Evolutionary conservation across 1,139 yeast species (phyloP).

Genomic region (Candida frijolesensis): DNA sequence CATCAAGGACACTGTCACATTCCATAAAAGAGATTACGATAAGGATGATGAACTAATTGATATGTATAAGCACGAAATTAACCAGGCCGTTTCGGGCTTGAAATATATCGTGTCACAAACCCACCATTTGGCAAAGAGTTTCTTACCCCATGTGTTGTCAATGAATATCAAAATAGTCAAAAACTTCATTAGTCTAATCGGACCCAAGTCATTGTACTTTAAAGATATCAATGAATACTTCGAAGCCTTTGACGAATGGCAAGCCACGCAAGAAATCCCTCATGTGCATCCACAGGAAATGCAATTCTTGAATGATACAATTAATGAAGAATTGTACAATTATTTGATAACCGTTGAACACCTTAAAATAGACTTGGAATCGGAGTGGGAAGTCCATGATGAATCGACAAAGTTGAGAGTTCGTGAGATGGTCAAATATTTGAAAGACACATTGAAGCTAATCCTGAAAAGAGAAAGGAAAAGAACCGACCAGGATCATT

Average conservation of each 20-base stretch:
- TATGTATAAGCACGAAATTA: slow-evolving; percentile 48
- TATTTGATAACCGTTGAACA: slow-evolving; percentile 32
- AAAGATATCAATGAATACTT: slow-evolving; percentile 45
- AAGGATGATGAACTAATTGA: slow-evolving; percentile 46
- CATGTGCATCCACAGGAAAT: slow-evolving; percentile 44
- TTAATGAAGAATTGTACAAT: slow-evolving; percentile 32
- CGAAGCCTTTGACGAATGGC: slow-evolving; percentile 35
- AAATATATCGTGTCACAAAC: slow-evolving; percentile 42
- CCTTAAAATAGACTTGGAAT: slow-evolving; percentile 32
- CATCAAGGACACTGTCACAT: slow-evolving; percentile 18
- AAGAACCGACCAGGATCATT: slow-evolving; percentile 43
- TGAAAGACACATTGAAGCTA: slow-evolving; percentile 41
- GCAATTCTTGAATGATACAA: slow-evolving; percentile 29
- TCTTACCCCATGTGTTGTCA: slow-evolving; percentile 41
- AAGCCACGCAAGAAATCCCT: slow-evolving; percentile 34
- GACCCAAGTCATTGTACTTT: slow-evolving; percentile 44
- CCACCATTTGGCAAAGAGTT: slow-evolving; percentile 30
- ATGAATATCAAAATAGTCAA: slow-evolving; percentile 34
- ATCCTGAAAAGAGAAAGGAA: slow-evolving; percentile 48
- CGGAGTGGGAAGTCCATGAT: slow-evolving; percentile 33
- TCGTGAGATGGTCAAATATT: slow-evolving; percentile 39
- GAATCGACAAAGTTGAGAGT: slow-evolving; percentile 35
- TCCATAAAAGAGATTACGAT: slow-evolving; percentile 26
- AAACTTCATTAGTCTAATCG: slow-evolving; percentile 36
- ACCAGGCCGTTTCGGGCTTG: slow-evolving; percentile 44